phyloP scores from a whole-genome alignment of 164 flowering plant genomes.

The Brasenia schreberi region DNA sequence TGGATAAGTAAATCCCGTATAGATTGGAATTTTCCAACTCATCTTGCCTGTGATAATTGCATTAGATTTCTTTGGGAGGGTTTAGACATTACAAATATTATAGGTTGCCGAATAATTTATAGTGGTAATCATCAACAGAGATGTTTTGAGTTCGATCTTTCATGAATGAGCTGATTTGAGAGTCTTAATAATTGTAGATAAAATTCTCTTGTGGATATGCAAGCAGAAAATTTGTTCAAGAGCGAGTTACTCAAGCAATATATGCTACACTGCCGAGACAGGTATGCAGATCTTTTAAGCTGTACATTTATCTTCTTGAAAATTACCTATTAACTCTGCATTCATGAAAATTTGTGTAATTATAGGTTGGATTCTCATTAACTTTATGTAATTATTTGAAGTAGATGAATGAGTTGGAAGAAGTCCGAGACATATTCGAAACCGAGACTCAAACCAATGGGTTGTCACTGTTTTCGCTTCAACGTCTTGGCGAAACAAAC shows the following conservation, averaged over 20 bases:
- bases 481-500: slow-evolving; percentile 35
- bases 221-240: slow-evolving; percentile 72
- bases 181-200: neutral
- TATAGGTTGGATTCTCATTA: neutral
- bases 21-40: too few species aligned
- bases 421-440: slow-evolving; percentile 49
- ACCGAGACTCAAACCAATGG: slow-evolving; percentile 44
- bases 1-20: too few species aligned
- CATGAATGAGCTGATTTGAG: too few species aligned
- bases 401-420: slow-evolving; percentile 73
- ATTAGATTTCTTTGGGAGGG: too few species aligned
- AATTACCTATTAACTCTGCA: too few species aligned
- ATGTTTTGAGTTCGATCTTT: too few species aligned
- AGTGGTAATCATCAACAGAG: too few species aligned
- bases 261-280: slow-evolving; percentile 74
- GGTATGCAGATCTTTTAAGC: slow-evolving; percentile 20
- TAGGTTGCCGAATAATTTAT: too few species aligned
- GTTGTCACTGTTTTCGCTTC: slow-evolving; percentile 46
- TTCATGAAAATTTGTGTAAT: neutral
- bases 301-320: neutral
- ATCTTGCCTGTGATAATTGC: too few species aligned
- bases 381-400: neutral
- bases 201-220: slow-evolving; percentile 5
- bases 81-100: too few species aligned
- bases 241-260: slow-evolving; percentile 72